A percentile compares a stretch with the other conserved stretches of the same genome.
Evolutionary conservation across 179 eudicot species (phyloP).

Genomic region (Silene coronaria): DNA sequence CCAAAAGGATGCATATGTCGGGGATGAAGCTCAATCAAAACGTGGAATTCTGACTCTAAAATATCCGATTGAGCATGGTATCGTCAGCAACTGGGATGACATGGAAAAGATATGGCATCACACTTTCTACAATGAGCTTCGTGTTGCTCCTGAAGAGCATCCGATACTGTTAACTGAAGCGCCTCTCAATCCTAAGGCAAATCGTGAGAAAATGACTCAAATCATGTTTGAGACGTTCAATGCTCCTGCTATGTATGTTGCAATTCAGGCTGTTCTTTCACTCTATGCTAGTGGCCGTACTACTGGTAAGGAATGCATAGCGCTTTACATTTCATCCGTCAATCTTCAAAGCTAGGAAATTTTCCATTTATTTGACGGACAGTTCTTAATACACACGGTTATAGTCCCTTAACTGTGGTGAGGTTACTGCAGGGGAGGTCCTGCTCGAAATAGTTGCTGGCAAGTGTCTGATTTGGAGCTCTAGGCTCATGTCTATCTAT

Average conservation of each 20-base stretch:
- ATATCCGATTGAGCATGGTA: conserved; percentile 82
- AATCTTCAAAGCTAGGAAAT: too few species aligned
- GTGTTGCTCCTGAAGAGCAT: conserved; percentile 87
- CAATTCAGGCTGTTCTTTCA: conserved; percentile 40
- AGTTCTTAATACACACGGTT: too few species aligned
- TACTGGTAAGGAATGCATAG: conserved; percentile 36
- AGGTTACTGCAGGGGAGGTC: too few species aligned
- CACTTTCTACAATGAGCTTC: conserved; percentile 80
- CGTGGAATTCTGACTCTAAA: conserved; percentile 43
- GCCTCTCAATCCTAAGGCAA: conserved; percentile 38
- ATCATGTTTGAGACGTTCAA: conserved; percentile 39
- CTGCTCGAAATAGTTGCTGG: too few species aligned
- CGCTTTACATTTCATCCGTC: too few species aligned
- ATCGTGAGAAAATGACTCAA: conserved; percentile 40
- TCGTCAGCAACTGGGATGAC: conserved; percentile 85
- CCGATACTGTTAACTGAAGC: conserved; percentile 42
- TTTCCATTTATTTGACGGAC: too few species aligned
- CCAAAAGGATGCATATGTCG: conserved; percentile 35
- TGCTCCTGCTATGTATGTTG: conserved; percentile 42
- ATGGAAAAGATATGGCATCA: conserved; percentile 93
- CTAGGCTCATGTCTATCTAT: too few species aligned
- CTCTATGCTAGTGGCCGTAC: conserved; percentile 43
- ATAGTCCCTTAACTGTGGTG: too few species aligned
- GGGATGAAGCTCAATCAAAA: conserved; percentile 36
- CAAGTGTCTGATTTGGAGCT: too few species aligned